Evolutionary conservation across 768 basidiomycete species (phyloP).

Genomic region (Agaricus subrufescens): DNA sequence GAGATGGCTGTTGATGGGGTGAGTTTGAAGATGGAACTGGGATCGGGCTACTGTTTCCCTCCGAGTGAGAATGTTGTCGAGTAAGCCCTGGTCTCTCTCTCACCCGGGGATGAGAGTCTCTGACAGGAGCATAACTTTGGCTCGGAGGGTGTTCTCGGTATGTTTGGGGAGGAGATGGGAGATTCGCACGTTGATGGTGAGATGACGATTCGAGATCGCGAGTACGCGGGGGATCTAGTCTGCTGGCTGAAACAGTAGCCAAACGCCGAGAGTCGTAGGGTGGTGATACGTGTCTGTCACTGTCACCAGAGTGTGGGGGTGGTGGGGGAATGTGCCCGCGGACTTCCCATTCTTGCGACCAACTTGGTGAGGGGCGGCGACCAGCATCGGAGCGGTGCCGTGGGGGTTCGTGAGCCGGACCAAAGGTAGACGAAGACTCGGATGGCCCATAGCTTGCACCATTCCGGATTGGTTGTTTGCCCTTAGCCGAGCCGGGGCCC

Average conservation of each 20-base stretch:
- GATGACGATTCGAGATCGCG: conserved; percentile 23
- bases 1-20: conserved; percentile 7
- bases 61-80: conserved; percentile 18
- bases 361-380: conserved; percentile 37
- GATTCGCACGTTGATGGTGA: conserved; percentile 12
- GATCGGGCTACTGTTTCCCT: conserved; percentile 1
- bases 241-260: conserved; percentile 42
- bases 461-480: conserved; percentile 15
- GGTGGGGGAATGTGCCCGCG: conserved; percentile 31
- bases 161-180: conserved; percentile 29
- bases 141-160: conserved; percentile 26
- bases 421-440: conserved; percentile 44
- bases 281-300: conserved; percentile 41
- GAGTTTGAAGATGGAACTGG: conserved; percentile 1
- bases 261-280: conserved; percentile 45
- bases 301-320: conserved; percentile 16
- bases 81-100: conserved; percentile 17
- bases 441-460: conserved; percentile 13
- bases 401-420: conserved; percentile 22
- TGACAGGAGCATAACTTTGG: conserved; percentile 15
- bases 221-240: conserved; percentile 40
- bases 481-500: conserved; percentile 3
- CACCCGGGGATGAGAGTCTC: conserved; percentile 17
- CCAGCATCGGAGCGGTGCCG: conserved; percentile 31
- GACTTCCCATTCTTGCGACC: conserved; percentile 28